These are phyloP conservation scores for Gymnopilus dilepis DNA, from an alignment of 768 basidiomycete species.

Conservation along the genomic window DNA sequence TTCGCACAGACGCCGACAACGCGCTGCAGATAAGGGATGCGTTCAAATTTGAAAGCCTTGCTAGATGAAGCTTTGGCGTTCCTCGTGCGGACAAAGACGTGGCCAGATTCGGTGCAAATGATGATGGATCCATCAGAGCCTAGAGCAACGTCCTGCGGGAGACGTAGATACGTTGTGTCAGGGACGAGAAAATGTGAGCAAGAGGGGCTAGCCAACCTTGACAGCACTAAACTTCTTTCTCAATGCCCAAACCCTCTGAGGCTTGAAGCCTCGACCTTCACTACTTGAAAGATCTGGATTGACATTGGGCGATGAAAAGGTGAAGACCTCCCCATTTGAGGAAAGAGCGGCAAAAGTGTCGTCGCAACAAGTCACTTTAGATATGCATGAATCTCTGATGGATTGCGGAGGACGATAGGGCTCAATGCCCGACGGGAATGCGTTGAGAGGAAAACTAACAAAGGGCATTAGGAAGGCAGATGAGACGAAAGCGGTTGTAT, in stretches of 20 bases:
- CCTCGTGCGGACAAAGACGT: constrained; percentile 86
- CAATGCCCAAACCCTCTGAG: constrained; percentile 91
- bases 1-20: constrained; percentile 84
- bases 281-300: constrained; percentile 37
- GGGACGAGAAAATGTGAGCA: not conserved
- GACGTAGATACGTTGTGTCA: not conserved
- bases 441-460: constrained; percentile 73
- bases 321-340: constrained; percentile 89
- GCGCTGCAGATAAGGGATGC: constrained; percentile 84
- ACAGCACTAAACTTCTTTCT: constrained; percentile 87
- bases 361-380: constrained; percentile 81
- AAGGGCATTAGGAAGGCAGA: not conserved
- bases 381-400: constrained; percentile 68
- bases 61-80: constrained; percentile 39
- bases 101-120: constrained; percentile 93
- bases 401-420: constrained; percentile 86
- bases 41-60: constrained; percentile 78
- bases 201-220: constrained; percentile 47
- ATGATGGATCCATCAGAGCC: constrained; percentile 88
- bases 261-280: constrained; percentile 57
- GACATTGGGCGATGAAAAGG: constrained; percentile 56
- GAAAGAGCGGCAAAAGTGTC: constrained; percentile 84
- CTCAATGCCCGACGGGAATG: constrained; percentile 76
- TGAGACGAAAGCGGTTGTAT: not conserved
- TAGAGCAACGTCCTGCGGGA: constrained; percentile 79